Percentiles rank a stretch among this genome's conserved stretches.
These are phyloP conservation scores for Boletus pseudopeckii DNA, from an alignment of 768 basidiomycete genomes.

Conservation along the genomic window DNA sequence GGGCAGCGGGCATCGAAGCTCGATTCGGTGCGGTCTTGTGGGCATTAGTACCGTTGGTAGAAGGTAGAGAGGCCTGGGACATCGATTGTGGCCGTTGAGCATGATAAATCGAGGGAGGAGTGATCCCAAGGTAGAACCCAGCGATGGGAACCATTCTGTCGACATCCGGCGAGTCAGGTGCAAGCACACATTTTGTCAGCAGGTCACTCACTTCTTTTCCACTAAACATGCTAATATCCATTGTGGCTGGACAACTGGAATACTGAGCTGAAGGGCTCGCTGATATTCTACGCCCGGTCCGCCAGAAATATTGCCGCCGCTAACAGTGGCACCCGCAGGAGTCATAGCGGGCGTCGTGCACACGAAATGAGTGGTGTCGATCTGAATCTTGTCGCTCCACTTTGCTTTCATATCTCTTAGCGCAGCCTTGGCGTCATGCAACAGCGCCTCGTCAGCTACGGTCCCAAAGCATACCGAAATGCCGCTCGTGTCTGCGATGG, in stretches of 20 bases:
- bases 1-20: slow-evolving; percentile 64
- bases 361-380: slow-evolving; percentile 98
- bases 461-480: slow-evolving; percentile 95
- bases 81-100: slow-evolving; percentile 65
- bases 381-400: slow-evolving; percentile 91
- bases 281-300: slow-evolving; percentile 88
- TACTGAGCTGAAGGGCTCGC: slow-evolving; percentile 88
- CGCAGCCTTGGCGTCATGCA: slow-evolving; percentile 80
- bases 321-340: slow-evolving; percentile 51
- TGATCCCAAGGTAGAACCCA: slow-evolving; percentile 74
- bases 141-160: slow-evolving; percentile 84
- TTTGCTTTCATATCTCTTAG: slow-evolving; percentile 83
- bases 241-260: slow-evolving; percentile 91
- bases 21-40: slow-evolving; percentile 46
- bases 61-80: slow-evolving; percentile 61
- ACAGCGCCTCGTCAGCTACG: slow-evolving; percentile 68
- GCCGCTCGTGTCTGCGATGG: slow-evolving; percentile 92
- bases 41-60: slow-evolving; percentile 28
- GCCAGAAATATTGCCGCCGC: slow-evolving; percentile 49
- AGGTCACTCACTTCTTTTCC: slow-evolving; percentile 67
- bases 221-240: slow-evolving; percentile 90
- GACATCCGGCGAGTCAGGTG: not conserved
- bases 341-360: slow-evolving; percentile 85
- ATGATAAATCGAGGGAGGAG: slow-evolving; percentile 40
- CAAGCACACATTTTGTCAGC: not conserved